These are phyloP conservation scores for Colletotrichum salicis DNA, from an alignment of 2,329 filamentous ascomycete species.

Conservation along the genomic window DNA sequence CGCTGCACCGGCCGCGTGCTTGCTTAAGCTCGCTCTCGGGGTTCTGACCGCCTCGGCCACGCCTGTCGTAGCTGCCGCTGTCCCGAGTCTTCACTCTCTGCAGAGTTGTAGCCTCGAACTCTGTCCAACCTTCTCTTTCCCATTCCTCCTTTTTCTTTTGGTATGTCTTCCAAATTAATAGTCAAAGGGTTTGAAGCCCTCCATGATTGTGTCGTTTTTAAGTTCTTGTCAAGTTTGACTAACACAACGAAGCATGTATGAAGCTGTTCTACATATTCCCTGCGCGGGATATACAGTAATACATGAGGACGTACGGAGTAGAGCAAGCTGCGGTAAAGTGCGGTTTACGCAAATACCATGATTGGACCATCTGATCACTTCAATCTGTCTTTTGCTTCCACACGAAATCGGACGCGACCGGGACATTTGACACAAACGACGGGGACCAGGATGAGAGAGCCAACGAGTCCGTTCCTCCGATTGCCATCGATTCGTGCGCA, in stretches of 20 bases:
- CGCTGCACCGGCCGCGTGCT: constrained; percentile 6
- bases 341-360: not conserved
- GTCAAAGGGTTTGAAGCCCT: too few relatives aligned
- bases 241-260: not conserved
- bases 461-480: constrained; percentile 16
- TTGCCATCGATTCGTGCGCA: constrained; percentile 30
- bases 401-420: constrained; percentile 7
- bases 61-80: constrained; percentile 1
- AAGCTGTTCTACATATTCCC: not conserved
- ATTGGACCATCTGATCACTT: not conserved
- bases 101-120: not conserved
- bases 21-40: not conserved
- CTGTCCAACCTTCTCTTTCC: not conserved
- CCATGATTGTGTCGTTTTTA: not conserved
- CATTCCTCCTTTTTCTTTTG: not conserved
- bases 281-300: not conserved
- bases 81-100: not conserved
- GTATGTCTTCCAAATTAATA: not conserved
- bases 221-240: not conserved
- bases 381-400: not conserved
- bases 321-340: not conserved
- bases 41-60: constrained; percentile 19
- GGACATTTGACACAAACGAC: constrained; percentile 1
- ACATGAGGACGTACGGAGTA: not conserved
- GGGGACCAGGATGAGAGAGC: constrained; percentile 5